Evolutionary conservation across 2,329 filamentous ascomycete genomes (phyloP).

Genomic region (Teratosphaeria pseudoeucalypti): DNA sequence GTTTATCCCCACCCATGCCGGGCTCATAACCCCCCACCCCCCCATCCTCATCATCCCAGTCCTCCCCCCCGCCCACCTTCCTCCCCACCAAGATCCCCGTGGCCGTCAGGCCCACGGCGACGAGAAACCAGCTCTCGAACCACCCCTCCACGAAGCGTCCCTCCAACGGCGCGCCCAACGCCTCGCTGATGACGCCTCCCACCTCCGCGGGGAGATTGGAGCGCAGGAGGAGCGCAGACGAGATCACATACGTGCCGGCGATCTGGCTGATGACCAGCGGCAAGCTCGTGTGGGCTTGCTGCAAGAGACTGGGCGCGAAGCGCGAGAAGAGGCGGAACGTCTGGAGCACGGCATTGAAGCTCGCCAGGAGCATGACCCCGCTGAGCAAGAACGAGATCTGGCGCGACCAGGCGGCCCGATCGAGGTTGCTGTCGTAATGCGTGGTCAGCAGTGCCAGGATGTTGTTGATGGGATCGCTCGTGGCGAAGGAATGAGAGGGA

Average conservation of each 20-base stretch:
- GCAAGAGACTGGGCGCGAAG: slow-evolving; percentile 60
- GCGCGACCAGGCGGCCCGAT: slow-evolving; percentile 72
- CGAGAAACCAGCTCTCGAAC: slow-evolving; percentile 81
- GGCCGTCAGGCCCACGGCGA: slow-evolving; percentile 55
- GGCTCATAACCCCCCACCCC: slow-evolving; percentile 5
- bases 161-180: slow-evolving; percentile 65
- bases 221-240: slow-evolving; percentile 62
- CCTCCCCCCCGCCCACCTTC: slow-evolving; percentile 40
- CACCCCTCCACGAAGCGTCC: slow-evolving; percentile 64
- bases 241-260: slow-evolving; percentile 76
- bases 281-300: slow-evolving; percentile 58
- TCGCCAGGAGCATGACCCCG: slow-evolving; percentile 71
- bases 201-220: slow-evolving; percentile 71
- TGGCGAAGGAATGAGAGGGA: slow-evolving; percentile 42
- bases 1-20: slow-evolving; percentile 1
- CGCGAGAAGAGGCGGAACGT: slow-evolving; percentile 73
- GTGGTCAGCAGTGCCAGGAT: slow-evolving; percentile 68
- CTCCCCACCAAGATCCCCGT: slow-evolving; percentile 64
- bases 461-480: slow-evolving; percentile 73
- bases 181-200: slow-evolving; percentile 65
- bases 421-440: slow-evolving; percentile 73
- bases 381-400: slow-evolving; percentile 77
- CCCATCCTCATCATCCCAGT: slow-evolving; percentile 34
- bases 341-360: slow-evolving; percentile 73
- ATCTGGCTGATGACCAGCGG: slow-evolving; percentile 73